These are phyloP conservation scores for Hortiboletus rubellus DNA, from an alignment of 1,284 basidiomycete species.

Conservation along the genomic window DNA sequence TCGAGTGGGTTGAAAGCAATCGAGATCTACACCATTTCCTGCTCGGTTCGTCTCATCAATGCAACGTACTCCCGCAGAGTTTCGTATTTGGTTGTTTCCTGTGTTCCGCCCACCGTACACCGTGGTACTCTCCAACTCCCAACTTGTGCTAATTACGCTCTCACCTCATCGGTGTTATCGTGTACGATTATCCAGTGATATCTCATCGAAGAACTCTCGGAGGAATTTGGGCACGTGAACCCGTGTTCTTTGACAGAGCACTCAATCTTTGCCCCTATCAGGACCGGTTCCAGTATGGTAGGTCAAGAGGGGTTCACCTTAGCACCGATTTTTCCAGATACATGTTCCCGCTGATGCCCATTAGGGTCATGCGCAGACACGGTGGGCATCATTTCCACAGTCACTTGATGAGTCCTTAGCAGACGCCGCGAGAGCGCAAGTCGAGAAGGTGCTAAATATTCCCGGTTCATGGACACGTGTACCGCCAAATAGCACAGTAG, in stretches of 20 bases:
- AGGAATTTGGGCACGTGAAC: conserved; percentile 45
- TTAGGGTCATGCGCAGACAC: no score
- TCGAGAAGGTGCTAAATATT: conserved; percentile 40
- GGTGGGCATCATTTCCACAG: no score
- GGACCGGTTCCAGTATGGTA: no score
- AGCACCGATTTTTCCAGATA: no score
- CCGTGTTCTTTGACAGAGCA: conserved; percentile 36
- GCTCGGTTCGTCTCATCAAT: no score
- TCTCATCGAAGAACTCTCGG: conserved; percentile 42
- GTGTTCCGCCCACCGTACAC: conserved; percentile 31
- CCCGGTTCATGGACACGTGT: conserved; percentile 47
- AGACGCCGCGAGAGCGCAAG: no score
- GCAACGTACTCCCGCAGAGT: conserved; percentile 6
- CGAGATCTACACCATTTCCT: no score
- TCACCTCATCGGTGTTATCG: conserved; percentile 52
- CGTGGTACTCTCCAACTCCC: conserved; percentile 38
- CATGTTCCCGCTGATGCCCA: no score
- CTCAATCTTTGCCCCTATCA: no score
- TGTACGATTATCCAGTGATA: conserved; percentile 48
- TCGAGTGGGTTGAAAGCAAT: neutral
- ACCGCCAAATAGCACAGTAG: conserved; percentile 32
- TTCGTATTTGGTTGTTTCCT: conserved; percentile 24
- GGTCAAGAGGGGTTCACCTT: no score
- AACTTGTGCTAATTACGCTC: conserved; percentile 50
- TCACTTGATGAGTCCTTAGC: no score